phyloP scores from a whole-genome alignment of 495 filamentous ascomycete species.

The Friedmanniomyces endolithicus region DNA sequence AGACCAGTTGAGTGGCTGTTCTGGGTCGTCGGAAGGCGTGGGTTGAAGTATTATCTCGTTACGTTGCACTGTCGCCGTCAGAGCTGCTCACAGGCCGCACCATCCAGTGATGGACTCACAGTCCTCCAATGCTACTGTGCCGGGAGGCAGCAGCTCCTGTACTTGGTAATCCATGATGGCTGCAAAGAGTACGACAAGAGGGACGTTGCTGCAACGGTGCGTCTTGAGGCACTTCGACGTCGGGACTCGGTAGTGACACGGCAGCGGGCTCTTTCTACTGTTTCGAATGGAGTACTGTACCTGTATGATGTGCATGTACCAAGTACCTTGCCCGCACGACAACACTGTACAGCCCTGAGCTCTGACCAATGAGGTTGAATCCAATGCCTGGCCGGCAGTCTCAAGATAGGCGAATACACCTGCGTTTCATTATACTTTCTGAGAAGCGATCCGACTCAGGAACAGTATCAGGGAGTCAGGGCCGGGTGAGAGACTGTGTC shows the following conservation, averaged over 20 bases:
- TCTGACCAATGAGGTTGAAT: neutral
- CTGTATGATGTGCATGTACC: no score
- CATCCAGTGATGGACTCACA: neutral
- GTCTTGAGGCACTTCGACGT: no score
- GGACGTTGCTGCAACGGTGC: no score
- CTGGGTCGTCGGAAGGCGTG: conserved; percentile 8
- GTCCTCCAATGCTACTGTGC: neutral
- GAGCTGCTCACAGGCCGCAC: neutral
- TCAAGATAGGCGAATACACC: neutral
- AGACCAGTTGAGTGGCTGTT: conserved; percentile 16
- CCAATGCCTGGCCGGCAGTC: neutral
- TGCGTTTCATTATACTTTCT: neutral
- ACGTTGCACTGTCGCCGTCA: conserved; percentile 1
- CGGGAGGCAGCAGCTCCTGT: neutral
- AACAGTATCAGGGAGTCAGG: neutral
- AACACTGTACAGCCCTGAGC: neutral
- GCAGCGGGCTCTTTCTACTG: no score
- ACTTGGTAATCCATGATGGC: neutral
- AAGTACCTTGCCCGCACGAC: neutral
- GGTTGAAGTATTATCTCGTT: conserved; percentile 13
- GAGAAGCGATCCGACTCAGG: neutral
- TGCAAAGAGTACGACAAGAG: neutral
- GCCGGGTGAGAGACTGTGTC: neutral
- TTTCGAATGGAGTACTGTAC: no score
- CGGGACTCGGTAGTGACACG: no score